These are phyloP conservation scores for Gossypium ekmanianum DNA, from an alignment of 345 rosid genomes.

Conservation along the genomic window DNA sequence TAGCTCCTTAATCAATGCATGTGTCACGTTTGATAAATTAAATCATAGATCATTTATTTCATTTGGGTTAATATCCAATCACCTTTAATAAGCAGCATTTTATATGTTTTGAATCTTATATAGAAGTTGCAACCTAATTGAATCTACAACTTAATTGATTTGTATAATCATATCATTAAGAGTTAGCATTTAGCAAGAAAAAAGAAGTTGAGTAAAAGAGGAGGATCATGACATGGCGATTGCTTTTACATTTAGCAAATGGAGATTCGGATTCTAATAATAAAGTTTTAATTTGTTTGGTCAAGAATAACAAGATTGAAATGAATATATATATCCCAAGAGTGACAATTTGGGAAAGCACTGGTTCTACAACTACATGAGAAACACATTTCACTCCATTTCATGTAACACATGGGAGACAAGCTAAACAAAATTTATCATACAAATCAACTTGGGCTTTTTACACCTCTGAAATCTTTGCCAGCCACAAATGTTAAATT, in stretches of 20 bases:
- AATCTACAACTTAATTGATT: no score
- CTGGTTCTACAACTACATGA: neutral
- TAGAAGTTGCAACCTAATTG: no score
- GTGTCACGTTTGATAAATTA: no score
- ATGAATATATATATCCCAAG: neutral
- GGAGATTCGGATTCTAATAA: neutral
- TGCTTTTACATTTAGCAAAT: neutral
- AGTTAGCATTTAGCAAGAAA: no score
- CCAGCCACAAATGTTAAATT: neutral
- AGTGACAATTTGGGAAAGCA: neutral
- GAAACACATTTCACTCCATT: constrained; percentile 2
- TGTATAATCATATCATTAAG: no score
- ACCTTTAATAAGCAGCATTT: no score
- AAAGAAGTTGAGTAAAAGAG: neutral
- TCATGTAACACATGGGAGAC: neutral
- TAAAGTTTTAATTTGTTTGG: neutral
- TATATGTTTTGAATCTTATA: no score
- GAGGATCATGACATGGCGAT: neutral
- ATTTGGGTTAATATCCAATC: no score
- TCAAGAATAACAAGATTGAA: neutral
- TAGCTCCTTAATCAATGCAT: no score
- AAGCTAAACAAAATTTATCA: neutral
- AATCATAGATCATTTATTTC: no score
- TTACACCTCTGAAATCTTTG: neutral
- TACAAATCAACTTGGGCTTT: neutral